Percentiles rank a stretch among this genome's conserved stretches.
Conservation (phyloP, 164 flowering plant genomes). For the Vitis rupestris region DNA sequence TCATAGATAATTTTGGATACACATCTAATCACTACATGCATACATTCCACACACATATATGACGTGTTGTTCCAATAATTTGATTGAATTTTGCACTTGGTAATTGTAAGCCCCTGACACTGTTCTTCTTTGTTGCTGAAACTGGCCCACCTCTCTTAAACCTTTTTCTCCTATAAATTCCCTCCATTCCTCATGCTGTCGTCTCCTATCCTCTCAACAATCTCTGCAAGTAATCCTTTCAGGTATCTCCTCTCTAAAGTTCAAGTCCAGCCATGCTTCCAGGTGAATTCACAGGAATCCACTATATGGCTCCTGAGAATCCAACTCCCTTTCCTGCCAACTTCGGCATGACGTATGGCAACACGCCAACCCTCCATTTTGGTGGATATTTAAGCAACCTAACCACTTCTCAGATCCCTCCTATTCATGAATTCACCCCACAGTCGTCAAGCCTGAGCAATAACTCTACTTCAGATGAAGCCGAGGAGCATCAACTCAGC, state of each 20-base stretch:
- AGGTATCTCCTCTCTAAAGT: not conserved
- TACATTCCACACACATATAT: not conserved
- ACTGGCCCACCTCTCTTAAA: slow-evolving; percentile 37
- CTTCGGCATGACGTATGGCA: slow-evolving; percentile 29
- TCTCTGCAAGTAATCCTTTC: slow-evolving; percentile 10
- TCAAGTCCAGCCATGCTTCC: slow-evolving; percentile 30
- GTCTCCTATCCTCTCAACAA: slow-evolving; percentile 8
- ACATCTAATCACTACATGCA: slow-evolving; percentile 13
- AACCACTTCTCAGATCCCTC: slow-evolving; percentile 21
- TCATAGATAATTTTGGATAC: not conserved
- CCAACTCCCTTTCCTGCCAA: slow-evolving; percentile 24
- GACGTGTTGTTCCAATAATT: slow-evolving; percentile 12
- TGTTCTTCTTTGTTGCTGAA: slow-evolving; percentile 21
- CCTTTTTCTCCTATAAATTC: slow-evolving; percentile 44
- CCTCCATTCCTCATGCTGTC: slow-evolving; percentile 21
- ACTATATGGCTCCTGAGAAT: slow-evolving; percentile 34
- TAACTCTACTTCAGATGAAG: slow-evolving; percentile 63
- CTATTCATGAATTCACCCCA: slow-evolving; percentile 31
- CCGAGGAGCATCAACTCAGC: slow-evolving; percentile 41
- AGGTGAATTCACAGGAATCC: slow-evolving; percentile 35
- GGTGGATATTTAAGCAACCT: slow-evolving; percentile 28
- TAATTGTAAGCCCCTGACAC: slow-evolving; percentile 24
- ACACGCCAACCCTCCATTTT: slow-evolving; percentile 27
- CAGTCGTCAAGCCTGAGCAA: slow-evolving; percentile 36
- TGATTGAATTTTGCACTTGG: slow-evolving; percentile 19